Evolutionary conservation across 2,329 filamentous ascomycete species (phyloP).

Genomic region (Colletotrichum eleusines): DNA sequence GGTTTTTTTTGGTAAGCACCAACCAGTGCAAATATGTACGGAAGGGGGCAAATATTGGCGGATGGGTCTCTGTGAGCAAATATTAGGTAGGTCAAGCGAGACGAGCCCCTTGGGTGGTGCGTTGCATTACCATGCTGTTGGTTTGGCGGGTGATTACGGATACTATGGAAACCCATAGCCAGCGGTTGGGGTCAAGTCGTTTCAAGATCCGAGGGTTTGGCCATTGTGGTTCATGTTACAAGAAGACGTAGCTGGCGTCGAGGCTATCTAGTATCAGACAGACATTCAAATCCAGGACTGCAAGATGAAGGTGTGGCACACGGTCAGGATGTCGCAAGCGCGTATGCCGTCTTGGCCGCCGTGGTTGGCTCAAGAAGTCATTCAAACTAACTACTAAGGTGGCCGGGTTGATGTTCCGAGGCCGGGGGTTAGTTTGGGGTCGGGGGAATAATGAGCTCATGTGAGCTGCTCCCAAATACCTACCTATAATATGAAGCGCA

Average conservation of each 20-base stretch:
- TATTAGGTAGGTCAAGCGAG: neutral
- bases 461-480: too few relatives aligned
- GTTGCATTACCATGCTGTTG: neutral
- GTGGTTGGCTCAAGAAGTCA: conserved; percentile 2
- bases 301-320: neutral
- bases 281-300: neutral
- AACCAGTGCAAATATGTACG: conserved; percentile 2
- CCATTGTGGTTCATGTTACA: conserved; percentile 8
- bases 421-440: conserved; percentile 10
- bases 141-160: neutral
- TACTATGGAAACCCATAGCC: too few relatives aligned
- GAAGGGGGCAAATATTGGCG: conserved; percentile 17
- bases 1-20: conserved; percentile 6
- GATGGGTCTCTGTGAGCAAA: conserved; percentile 22
- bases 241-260: neutral
- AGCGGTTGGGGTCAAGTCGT: too few relatives aligned
- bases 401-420: conserved; percentile 6
- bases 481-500: neutral
- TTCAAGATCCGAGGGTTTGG: conserved; percentile 15
- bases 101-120: conserved; percentile 3
- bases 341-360: conserved; percentile 29
- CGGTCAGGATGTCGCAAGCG: conserved; percentile 19
- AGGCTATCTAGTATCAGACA: too few relatives aligned
- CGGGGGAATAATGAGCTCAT: conserved; percentile 6
- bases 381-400: neutral